phyloP scores from a whole-genome alignment of 169 alveolate genomes.

The Plasmodium gaboni region DNA sequence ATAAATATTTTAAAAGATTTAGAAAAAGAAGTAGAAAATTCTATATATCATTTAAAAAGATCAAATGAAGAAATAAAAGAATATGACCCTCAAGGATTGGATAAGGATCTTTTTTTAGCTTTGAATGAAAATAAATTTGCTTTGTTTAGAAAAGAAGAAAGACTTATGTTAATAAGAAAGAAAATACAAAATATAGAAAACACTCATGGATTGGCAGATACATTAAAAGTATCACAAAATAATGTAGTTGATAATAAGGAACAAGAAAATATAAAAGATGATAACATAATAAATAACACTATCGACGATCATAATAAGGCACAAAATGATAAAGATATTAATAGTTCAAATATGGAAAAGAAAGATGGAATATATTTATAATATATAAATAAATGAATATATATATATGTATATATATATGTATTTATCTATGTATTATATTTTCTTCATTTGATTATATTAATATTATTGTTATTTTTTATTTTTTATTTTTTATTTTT shows the following conservation, averaged over 20 bases:
- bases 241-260: no score
- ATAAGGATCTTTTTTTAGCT: conserved; percentile 57
- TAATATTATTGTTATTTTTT: neutral
- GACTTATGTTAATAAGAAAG: conserved; percentile 15
- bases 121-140: conserved; percentile 66
- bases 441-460: neutral
- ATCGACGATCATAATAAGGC: neutral
- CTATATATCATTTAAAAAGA: conserved; percentile 59
- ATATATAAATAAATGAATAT: neutral
- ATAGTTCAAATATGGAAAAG: neutral
- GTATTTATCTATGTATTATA: neutral
- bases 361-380: neutral
- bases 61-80: conserved; percentile 68
- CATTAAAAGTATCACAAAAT: no score
- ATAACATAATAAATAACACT: neutral
- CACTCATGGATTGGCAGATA: no score
- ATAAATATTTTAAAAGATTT: conserved; percentile 50
- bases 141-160: conserved; percentile 49
- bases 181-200: conserved; percentile 26
- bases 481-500: neutral
- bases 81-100: conserved; percentile 54
- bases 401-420: neutral
- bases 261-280: no score
- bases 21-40: conserved; percentile 57
- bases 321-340: neutral